These are phyloP conservation scores for Comarum palustre DNA, from an alignment of 306 rosid genomes.

Conservation along the genomic window DNA sequence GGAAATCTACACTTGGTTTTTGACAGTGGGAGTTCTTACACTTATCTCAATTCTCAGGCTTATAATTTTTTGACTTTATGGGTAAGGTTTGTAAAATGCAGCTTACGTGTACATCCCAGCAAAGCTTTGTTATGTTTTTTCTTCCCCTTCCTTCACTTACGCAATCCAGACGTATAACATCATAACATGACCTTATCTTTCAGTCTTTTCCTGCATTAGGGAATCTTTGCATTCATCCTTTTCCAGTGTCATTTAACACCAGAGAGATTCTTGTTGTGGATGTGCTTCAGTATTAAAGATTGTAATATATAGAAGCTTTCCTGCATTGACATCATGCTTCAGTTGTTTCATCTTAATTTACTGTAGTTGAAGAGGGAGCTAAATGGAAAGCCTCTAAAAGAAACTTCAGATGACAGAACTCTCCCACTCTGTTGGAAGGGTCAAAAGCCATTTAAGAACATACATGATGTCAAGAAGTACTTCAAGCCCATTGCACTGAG, in stretches of 20 bases:
- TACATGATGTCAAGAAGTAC: conserved; percentile 68
- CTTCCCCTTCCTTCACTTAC: neutral
- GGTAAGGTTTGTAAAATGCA: conserved; percentile 41
- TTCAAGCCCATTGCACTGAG: conserved; percentile 72
- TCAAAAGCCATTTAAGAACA: conserved; percentile 54
- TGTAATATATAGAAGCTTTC: neutral
- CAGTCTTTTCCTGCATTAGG: neutral
- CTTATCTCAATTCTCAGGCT: conserved; percentile 64
- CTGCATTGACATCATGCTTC: neutral
- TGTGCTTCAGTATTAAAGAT: neutral
- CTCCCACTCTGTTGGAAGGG: conserved; percentile 84
- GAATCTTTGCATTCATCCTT: neutral
- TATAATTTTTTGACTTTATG: conserved; percentile 50
- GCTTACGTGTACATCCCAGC: neutral
- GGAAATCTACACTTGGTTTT: conserved; percentile 46
- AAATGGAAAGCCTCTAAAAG: conserved; percentile 47
- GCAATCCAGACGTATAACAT: neutral
- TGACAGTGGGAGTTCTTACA: conserved; percentile 86
- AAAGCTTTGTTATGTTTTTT: neutral
- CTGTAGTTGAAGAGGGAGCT: conserved; percentile 56
- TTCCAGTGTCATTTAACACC: neutral
- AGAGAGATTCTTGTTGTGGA: neutral
- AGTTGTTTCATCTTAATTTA: neutral
- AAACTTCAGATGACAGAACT: conserved; percentile 59
- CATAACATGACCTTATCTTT: neutral